Evolutionary conservation across 441 rosid genomes (phyloP).

Genomic region (Croton setiger): DNA sequence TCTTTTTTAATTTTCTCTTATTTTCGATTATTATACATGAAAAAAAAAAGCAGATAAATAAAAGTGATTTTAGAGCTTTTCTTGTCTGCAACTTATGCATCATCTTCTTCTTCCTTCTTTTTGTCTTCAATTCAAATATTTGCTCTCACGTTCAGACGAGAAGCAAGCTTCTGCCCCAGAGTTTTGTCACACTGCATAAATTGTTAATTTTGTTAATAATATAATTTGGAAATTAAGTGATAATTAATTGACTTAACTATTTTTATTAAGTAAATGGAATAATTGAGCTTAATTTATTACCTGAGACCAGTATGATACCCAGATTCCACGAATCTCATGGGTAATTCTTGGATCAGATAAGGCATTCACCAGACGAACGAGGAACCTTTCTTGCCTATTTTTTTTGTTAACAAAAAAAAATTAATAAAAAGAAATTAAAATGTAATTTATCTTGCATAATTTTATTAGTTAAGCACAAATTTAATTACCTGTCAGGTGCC

Average conservation of each 20-base stretch:
- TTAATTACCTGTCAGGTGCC: slow-evolving; percentile 66
- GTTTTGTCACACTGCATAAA: slow-evolving; percentile 58
- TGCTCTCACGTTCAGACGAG: slow-evolving; percentile 68
- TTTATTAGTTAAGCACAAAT: not conserved
- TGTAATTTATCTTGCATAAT: not conserved
- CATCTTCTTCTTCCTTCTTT: not conserved
- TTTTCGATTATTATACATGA: too few relatives aligned
- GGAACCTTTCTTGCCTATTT: slow-evolving; percentile 76
- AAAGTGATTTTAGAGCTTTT: too few relatives aligned
- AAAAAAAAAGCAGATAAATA: too few relatives aligned
- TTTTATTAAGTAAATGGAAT: not conserved
- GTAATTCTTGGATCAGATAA: slow-evolving; percentile 84
- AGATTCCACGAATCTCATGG: slow-evolving; percentile 72
- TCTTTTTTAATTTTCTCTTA: too few relatives aligned
- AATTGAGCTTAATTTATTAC: slow-evolving; percentile 26
- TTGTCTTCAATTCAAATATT: slow-evolving; percentile 40
- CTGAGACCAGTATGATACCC: slow-evolving; percentile 95
- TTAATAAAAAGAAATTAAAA: not conserved
- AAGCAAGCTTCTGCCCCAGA: slow-evolving; percentile 77
- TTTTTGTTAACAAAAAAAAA: slow-evolving; percentile 6
- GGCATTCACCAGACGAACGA: slow-evolving; percentile 74
- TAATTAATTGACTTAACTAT: too few relatives aligned
- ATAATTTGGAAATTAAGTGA: not conserved
- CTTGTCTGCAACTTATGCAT: not conserved
- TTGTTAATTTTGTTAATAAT: not conserved